Evolutionary conservation across 192 early-diverging fungal genomes (phyloP), one percentile per base, ranked within the genome.

Genomic region (Coemansia sp.): DNA sequence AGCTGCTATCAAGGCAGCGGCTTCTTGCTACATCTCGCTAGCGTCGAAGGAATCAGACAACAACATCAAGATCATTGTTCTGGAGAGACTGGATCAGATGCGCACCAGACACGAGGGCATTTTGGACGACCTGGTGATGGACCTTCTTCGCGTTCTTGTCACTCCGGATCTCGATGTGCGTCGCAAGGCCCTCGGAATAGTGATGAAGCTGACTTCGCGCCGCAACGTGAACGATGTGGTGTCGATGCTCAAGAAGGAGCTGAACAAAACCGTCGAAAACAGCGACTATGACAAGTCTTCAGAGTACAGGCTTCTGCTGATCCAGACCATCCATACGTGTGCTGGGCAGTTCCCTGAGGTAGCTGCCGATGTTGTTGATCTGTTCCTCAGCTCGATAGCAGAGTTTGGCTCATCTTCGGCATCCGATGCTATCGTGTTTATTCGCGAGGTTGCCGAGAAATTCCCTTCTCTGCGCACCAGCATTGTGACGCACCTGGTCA

Each of bases 391-490:
- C 77, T 98, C 96, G 78, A 81, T 98, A 60, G 89, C 91, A 34
- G 96, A 99, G 57, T 90, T 92, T 53, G 92, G 93, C 81, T 90
- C 91, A 58, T 90, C 94, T 5, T 90, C 92, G 39, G 85, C 85
- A 4, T 84, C 88, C 1, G 98, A 99, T 73, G 98, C 98, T 2
- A 91, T 99, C 72, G 89, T 92, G 8, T 99, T 99, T 89, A 93
- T 99, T 22, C 92, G 94, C 59, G 96, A 99, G 79, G 96, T 98
- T 1, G 92, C 97, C 64, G 98, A 98, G 73, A 96, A 96, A 83
- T 98, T 97, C 86, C 94, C 94, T 12, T 85, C 86, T 37, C 85
- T 98, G 68, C 92, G 98, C 48, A 76, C 85, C 6, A 87, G 85
- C n/a, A 98, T 99, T 72, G 71, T 94, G 59, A 86, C 88, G 51